Conservation (phyloP, 495 filamentous ascomycete species). For the Aspergillus heteromorphus region DNA sequence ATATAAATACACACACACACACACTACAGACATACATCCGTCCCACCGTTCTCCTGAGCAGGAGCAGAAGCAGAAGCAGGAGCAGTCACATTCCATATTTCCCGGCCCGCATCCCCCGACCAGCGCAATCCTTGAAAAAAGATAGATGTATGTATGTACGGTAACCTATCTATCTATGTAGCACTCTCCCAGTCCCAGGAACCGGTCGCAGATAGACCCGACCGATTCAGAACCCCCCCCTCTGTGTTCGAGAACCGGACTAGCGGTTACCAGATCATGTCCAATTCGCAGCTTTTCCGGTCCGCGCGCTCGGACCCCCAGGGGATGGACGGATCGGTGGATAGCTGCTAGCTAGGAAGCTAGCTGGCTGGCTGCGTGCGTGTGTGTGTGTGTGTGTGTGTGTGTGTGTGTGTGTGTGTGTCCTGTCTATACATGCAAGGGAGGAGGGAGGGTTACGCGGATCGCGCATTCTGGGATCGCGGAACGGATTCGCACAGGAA, state of each 20-base stretch:
- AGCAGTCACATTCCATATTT: slow-evolving; percentile 20
- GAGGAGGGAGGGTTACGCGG: slow-evolving; percentile 21
- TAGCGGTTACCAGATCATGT: slow-evolving; percentile 12
- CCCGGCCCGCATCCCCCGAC: slow-evolving; percentile 16
- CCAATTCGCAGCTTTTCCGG: slow-evolving; percentile 6
- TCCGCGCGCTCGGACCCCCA: slow-evolving; percentile 7
- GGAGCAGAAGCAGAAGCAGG: no score
- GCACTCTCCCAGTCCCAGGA: slow-evolving; percentile 5
- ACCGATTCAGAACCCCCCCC: slow-evolving; percentile 11
- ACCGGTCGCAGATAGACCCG: slow-evolving; percentile 13
- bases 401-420: no score
- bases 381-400: no score
- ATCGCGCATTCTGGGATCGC: slow-evolving; percentile 18
- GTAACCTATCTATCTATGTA: no score
- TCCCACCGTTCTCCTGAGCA: slow-evolving; percentile 1
- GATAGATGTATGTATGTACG: no score
- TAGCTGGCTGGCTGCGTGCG: no score
- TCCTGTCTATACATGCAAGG: no score
- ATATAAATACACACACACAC: no score
- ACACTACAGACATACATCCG: neutral
- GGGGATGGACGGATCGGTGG: slow-evolving; percentile 2
- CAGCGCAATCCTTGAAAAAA: slow-evolving; percentile 8
- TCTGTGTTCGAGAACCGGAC: slow-evolving; percentile 15
- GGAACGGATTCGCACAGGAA: neutral
- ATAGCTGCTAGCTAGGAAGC: no score